Percentiles rank a stretch among this genome's conserved stretches.
Conservation (phyloP, 2,329 filamentous ascomycete species). For the Cercospora sp. region DNA sequence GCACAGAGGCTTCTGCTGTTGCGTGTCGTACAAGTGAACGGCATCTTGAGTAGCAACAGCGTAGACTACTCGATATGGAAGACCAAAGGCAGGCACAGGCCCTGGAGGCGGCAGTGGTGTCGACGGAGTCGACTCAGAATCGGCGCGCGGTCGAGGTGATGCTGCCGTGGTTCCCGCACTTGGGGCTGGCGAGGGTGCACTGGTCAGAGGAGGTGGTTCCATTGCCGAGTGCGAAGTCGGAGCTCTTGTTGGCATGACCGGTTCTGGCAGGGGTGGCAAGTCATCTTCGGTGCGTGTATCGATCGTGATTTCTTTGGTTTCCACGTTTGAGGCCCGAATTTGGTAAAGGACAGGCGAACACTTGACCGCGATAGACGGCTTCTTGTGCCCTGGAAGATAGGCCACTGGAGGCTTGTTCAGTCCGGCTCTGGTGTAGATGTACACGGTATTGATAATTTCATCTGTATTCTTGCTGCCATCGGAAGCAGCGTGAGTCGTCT, state of each 20-base stretch:
- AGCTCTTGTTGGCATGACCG: constrained; percentile 58
- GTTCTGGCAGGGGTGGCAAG: constrained; percentile 80
- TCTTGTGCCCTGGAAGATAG: constrained; percentile 95
- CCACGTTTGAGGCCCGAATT: constrained; percentile 62
- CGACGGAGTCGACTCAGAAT: constrained; percentile 54
- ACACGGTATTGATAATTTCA: constrained; percentile 94
- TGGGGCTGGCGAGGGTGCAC: constrained; percentile 53
- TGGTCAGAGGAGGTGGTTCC: constrained; percentile 74
- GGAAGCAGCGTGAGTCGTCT: constrained; percentile 69
- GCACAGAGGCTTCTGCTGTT: constrained; percentile 90
- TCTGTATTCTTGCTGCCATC: constrained; percentile 74
- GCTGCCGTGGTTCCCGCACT: constrained; percentile 55
- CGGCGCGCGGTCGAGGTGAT: constrained; percentile 49
- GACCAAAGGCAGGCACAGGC: constrained; percentile 67
- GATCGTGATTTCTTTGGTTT: constrained; percentile 88
- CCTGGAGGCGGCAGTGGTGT: constrained; percentile 53
- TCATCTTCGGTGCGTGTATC: constrained; percentile 87
- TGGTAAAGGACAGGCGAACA: constrained; percentile 91
- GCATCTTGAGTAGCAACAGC: constrained; percentile 96
- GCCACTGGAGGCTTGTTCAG: constrained; percentile 96
- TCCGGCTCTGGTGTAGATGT: constrained; percentile 93
- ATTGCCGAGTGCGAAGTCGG: constrained; percentile 68
- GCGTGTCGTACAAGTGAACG: constrained; percentile 92
- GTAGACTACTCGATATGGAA: constrained; percentile 93
- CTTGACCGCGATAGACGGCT: constrained; percentile 91